Evolutionary conservation across 2,329 filamentous ascomycete genomes (phyloP), one percentile per base, ranked within the genome.

Genomic region (Ophiostoma piceae): DNA sequence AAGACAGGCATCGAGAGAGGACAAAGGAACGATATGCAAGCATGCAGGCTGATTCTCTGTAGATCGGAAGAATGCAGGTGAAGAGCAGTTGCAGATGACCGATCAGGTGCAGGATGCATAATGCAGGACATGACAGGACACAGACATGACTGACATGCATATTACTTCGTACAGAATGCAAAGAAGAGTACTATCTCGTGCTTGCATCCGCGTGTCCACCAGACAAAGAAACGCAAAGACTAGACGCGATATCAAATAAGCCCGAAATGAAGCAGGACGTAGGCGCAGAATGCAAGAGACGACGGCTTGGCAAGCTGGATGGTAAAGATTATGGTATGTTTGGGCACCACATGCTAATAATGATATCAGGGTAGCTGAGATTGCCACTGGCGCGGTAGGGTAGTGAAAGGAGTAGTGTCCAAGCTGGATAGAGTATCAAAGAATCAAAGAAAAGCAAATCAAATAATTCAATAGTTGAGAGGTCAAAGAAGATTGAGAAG

Each of bases 271-370:
- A 14, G 51, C 51, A 26, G 7, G n/a, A 54, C 9, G 51, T 7
- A 47, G 19, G 16, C 4, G 43, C 16, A 47, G 16, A 47, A 47
- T 19, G 43, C 43, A 47, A 47, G 6, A 47, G 43, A 1, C 19
- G 43, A n/a, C 43, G 51, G n/a, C 51, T 57, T 57, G 51, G 51
- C 51, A 22, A 57, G 51, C 51, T 26, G 8, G 8, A 26, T 57
- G 51, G 51, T 16, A 26, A 26, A 26, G 9, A 2, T 14, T 41
- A 41, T 14, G 39, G 39, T 41, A 9, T 4, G 51, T 3, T 22
- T n/a, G 51, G 51, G 51, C 51, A 57, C 51, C 51, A 57, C 51
- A 57, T 57, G 51, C 51, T 9, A 57, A 57, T 57, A 26, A 14
- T 5, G 51, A 9, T 57, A 57, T 57, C 51, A 4, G 16, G 51